phyloP scores from a whole-genome alignment of 345 rosid species.

The Salix dunnii region DNA sequence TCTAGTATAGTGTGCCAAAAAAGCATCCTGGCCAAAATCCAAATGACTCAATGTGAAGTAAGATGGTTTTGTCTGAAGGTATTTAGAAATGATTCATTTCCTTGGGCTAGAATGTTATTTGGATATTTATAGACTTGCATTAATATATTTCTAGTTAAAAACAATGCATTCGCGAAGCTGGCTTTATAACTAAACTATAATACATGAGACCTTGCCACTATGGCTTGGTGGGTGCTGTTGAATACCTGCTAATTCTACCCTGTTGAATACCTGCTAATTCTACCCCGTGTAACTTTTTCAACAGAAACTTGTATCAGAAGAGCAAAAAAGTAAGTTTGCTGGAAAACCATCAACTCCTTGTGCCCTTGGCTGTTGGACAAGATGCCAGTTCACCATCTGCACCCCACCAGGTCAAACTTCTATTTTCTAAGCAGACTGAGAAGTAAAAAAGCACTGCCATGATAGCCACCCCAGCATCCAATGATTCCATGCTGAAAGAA shows the following conservation, averaged over 20 bases:
- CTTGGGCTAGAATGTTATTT: not conserved
- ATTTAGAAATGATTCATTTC: not conserved
- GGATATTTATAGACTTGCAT: not conserved
- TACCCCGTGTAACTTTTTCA: conserved; percentile 8
- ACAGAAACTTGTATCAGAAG: not conserved
- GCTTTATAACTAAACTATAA: not conserved
- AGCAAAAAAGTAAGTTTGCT: conserved; percentile 25
- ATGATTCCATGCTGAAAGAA: conserved; percentile 62
- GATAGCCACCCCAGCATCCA: conserved; percentile 85
- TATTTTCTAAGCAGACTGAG: conserved; percentile 56
- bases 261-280: conserved; percentile 6
- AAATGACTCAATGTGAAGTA: not conserved
- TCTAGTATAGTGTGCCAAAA: not conserved
- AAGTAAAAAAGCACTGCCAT: conserved; percentile 77
- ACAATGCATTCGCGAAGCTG: not conserved
- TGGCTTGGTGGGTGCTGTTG: not conserved
- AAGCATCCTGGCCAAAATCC: no score
- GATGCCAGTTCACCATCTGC: conserved; percentile 62
- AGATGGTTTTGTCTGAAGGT: not conserved
- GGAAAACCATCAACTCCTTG: conserved; percentile 56
- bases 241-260: conserved; percentile 9
- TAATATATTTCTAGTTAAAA: not conserved
- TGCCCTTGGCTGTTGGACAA: conserved; percentile 79
- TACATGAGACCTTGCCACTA: not conserved
- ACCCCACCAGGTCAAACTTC: conserved; percentile 66